These are phyloP conservation scores for Cryptomeria japonica DNA, from an alignment of 75 land plant species.

Conservation along the genomic window DNA sequence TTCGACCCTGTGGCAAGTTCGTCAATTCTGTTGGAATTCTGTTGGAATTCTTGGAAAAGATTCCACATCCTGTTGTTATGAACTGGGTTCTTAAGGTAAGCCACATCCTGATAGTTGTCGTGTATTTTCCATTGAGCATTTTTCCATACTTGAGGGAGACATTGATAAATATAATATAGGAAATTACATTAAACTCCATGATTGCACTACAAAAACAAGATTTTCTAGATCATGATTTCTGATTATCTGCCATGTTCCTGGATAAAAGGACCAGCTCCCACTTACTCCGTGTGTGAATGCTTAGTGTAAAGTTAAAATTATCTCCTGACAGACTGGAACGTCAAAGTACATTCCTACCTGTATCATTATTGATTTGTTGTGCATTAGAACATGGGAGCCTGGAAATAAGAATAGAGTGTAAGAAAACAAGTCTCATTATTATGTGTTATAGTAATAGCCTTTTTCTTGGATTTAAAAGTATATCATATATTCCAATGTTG, in stretches of 20 bases:
- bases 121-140: neutral
- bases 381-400: neutral
- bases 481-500: neutral
- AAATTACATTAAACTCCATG: neutral
- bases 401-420: neutral
- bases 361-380: neutral
- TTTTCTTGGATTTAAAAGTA: neutral
- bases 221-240: neutral
- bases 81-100: slow-evolving; percentile 98
- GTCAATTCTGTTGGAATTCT: slow-evolving; percentile 31
- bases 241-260: neutral
- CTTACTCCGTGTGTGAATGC: neutral
- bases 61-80: slow-evolving; percentile 84
- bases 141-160: neutral
- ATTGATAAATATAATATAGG: neutral
- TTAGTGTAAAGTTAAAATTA: neutral
- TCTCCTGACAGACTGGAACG: neutral
- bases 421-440: neutral
- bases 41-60: slow-evolving; percentile 71
- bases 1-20: neutral
- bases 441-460: neutral
- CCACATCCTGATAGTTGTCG: neutral
- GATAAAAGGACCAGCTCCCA: neutral
- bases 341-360: neutral
- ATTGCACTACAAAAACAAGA: neutral